Evolutionary conservation across 495 filamentous ascomycete species (phyloP), one percentile per base, ranked within the genome.

Genomic region (Cudoniella acicularis): DNA sequence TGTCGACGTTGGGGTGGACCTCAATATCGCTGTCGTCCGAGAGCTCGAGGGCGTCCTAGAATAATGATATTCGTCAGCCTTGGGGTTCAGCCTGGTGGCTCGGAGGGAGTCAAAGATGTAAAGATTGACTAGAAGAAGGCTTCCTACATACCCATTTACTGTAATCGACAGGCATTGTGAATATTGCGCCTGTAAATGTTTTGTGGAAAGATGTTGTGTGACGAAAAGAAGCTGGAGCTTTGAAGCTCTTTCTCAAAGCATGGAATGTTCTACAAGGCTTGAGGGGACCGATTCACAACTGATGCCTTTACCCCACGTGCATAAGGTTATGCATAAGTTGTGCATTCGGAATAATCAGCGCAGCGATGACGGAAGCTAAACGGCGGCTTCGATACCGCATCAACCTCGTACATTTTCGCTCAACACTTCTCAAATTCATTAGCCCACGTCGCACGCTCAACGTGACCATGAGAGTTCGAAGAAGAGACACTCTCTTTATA

Each of bases 1-100:
- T 98, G 76, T 98, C 94, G 72, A 98, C 94, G 75, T 98, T 98
- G 56, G 95, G 94, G 72, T 98, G 94, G 24, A 97, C 93, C 74
- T 98, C 94, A 67, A 98, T 89, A 71, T 98, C 94, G 45, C 91
- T 96, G 72, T 98, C 94, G 72, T 98, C 94, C 62, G 90, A 95
- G 65, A 98, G 85, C 83, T 98, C 94, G 66, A 98, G 80, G 46
- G 86, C 83, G 69, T 96, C 92, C 91, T 87, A 56, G 23, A 40
- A 52, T n/a, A n/a, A n/a, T n/a, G n/a, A n/a, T n/a, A n/a, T n/a
- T 16, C 23, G 54, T 66, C 60, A 61, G 27, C 61, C 42, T 59
- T 45, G 63, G 48, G 52, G 53, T 27, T 60, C 57, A 57, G 54
- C 62, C 62, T 62, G 56, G 56, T 64, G 49, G 41, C 40, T 40